Conservation (phyloP, 164 flowering plant species). For the Litsea cubeba region DNA sequence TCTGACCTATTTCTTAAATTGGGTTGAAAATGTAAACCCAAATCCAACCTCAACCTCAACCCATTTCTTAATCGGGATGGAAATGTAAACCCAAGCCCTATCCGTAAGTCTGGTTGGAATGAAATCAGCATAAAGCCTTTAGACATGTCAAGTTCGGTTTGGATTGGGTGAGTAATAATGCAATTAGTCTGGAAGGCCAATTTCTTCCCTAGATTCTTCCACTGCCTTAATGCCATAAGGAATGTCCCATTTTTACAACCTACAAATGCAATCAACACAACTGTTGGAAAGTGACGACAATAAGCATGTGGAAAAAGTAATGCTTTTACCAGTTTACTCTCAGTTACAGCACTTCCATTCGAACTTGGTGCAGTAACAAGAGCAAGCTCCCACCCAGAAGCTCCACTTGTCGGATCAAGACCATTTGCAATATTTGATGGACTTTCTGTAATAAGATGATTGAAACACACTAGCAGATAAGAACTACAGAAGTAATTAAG, state of each 20-base stretch:
- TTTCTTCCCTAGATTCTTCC: no score
- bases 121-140: no score
- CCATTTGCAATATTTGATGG: constrained; percentile 36
- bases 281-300: background rate
- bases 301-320: background rate
- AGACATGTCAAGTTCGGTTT: no score
- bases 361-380: constrained; percentile 90
- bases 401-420: constrained; percentile 39
- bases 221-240: background rate
- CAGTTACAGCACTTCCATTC: constrained; percentile 50
- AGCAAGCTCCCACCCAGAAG: constrained; percentile 89
- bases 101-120: no score
- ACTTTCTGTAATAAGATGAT: constrained; percentile 23
- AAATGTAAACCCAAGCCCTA: no score
- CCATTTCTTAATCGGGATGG: no score
- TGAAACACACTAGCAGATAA: background rate
- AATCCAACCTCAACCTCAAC: no score
- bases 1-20: no score
- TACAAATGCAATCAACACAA: background rate
- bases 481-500: no score
- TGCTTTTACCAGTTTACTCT: constrained; percentile 65
- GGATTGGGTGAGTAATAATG: no score
- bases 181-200: no score
- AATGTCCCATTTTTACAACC: background rate
- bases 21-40: no score